These are phyloP conservation scores for Neophaeococcomyces aloes DNA, from an alignment of 2,329 filamentous ascomycete species.

Conservation along the genomic window DNA sequence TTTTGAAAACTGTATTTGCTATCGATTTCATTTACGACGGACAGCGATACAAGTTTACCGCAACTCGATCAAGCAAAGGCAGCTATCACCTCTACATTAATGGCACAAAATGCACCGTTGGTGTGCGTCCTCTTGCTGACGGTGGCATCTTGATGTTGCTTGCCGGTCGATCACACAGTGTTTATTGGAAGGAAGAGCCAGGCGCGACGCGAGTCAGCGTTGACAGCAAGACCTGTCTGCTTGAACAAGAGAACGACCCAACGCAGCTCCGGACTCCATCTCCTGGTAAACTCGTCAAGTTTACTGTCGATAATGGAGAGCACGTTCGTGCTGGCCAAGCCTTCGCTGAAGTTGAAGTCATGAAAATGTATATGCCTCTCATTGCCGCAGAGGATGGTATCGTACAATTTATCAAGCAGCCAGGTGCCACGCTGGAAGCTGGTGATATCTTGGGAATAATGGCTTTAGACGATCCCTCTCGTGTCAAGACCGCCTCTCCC, in stretches of 20 bases:
- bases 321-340: constrained; percentile 87
- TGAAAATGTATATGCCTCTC: constrained; percentile 99
- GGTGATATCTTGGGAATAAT: constrained; percentile 98
- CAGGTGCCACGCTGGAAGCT: constrained; percentile 91
- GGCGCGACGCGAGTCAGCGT: constrained; percentile 91
- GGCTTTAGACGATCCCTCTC: constrained; percentile 84
- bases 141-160: constrained; percentile 87
- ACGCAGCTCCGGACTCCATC: constrained; percentile 91
- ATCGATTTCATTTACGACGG: constrained; percentile 99
- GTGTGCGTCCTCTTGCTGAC: constrained; percentile 83
- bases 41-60: constrained; percentile 93
- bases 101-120: constrained; percentile 88
- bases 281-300: constrained; percentile 96
- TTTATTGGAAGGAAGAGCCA: constrained; percentile 99
- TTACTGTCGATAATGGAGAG: constrained; percentile 86
- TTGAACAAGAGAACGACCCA: constrained; percentile 98
- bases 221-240: constrained; percentile 92
- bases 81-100: constrained; percentile 99
- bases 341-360: constrained; percentile 96
- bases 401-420: constrained; percentile 98
- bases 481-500: constrained; percentile 90
- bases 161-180: constrained; percentile 86
- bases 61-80: constrained; percentile 79
- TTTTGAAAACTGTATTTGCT: constrained; percentile 93
- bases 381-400: constrained; percentile 90